phyloP scores from a whole-genome alignment of 768 basidiomycete species.

The Podaxis sp. region DNA sequence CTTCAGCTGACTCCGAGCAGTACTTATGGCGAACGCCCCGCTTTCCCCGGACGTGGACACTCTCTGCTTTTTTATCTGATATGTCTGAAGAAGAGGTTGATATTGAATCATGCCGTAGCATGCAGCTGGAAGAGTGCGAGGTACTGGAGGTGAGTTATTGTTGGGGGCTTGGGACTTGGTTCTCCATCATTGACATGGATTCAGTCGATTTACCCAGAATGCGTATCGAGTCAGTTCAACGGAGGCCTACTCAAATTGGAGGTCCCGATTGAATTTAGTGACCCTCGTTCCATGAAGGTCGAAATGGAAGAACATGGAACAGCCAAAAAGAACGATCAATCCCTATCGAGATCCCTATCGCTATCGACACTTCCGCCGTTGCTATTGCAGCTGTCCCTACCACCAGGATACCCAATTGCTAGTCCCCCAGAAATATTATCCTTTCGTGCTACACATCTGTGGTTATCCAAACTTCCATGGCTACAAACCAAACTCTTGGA shows the following conservation, averaged over 20 bases:
- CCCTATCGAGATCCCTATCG: slow-evolving; percentile 26
- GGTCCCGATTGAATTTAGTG: slow-evolving; percentile 61
- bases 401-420: slow-evolving; percentile 53
- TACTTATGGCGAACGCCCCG: not conserved
- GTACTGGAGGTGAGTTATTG: slow-evolving; percentile 52
- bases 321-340: slow-evolving; percentile 5
- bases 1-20: not conserved
- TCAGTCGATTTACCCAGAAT: slow-evolving; percentile 82
- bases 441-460: slow-evolving; percentile 55
- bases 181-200: not conserved
- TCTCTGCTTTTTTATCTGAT: not conserved
- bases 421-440: slow-evolving; percentile 54
- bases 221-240: slow-evolving; percentile 42
- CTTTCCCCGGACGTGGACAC: not conserved
- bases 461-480: slow-evolving; percentile 46
- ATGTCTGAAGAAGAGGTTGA: slow-evolving; percentile 11
- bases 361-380: slow-evolving; percentile 64
- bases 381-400: slow-evolving; percentile 53
- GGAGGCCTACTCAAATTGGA: slow-evolving; percentile 53
- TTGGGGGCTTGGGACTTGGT: not conserved
- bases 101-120: slow-evolving; percentile 27
- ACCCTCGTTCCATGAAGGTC: slow-evolving; percentile 40
- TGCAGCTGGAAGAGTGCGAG: slow-evolving; percentile 60
- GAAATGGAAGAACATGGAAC: slow-evolving; percentile 22
- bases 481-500: slow-evolving; percentile 43